phyloP scores from a whole-genome alignment of 1,284 basidiomycete species.

The Taiwanofungus camphoratus region DNA sequence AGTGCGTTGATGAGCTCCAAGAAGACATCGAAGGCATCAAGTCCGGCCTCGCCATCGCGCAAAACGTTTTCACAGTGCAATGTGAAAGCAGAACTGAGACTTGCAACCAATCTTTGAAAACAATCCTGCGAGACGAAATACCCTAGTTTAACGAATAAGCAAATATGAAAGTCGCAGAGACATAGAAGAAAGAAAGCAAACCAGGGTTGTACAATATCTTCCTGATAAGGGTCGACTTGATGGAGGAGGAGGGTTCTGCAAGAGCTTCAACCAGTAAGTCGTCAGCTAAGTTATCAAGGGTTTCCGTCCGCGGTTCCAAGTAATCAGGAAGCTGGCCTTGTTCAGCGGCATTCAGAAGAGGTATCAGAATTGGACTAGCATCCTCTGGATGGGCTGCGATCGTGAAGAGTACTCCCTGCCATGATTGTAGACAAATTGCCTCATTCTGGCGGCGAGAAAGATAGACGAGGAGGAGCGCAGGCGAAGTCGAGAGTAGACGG shows the following conservation, averaged over 20 bases:
- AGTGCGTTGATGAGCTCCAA: constrained; percentile 33
- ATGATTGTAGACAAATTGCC: constrained; percentile 30
- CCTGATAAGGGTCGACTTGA: constrained; percentile 27
- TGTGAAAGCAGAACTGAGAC: constrained; percentile 32
- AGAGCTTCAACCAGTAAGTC: constrained; percentile 28
- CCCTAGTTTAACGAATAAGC: constrained; percentile 16
- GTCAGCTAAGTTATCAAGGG: constrained; percentile 33
- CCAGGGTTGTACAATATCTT: constrained; percentile 34
- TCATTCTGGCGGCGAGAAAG: constrained; percentile 36
- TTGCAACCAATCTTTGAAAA: constrained; percentile 29
- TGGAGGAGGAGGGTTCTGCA: constrained; percentile 9
- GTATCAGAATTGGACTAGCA: constrained; percentile 23
- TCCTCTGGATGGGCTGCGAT: constrained; percentile 29
- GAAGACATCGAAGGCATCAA: constrained; percentile 15
- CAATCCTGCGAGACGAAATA: constrained; percentile 35
- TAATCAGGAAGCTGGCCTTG: constrained; percentile 31
- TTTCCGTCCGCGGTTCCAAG: constrained; percentile 36
- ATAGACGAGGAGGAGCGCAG: constrained; percentile 44
- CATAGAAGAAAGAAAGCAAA: constrained; percentile 12
- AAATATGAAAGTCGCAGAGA: not conserved
- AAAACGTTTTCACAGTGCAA: constrained; percentile 33
- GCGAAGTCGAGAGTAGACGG: constrained; percentile 35
- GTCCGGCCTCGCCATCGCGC: constrained; percentile 19
- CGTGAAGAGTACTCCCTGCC: constrained; percentile 38
- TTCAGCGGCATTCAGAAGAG: constrained; percentile 36